phyloP scores from a whole-genome alignment of 2,329 filamentous ascomycete species.

The Aspergillus hiratsukae region DNA sequence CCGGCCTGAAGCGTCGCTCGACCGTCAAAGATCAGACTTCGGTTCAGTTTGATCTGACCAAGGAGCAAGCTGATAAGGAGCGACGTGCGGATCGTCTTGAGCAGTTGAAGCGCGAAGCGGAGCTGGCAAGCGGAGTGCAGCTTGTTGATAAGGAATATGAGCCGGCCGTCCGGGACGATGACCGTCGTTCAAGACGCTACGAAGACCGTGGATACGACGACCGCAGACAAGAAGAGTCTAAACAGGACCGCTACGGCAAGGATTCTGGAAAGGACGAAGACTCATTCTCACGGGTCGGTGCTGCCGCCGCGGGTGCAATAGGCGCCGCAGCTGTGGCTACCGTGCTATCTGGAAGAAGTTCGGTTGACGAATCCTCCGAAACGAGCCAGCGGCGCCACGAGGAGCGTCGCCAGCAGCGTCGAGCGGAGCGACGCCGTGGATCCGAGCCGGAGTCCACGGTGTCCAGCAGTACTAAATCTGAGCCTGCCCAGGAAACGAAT shows the following conservation, averaged over 20 bases:
- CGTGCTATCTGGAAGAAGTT: conserved; percentile 30
- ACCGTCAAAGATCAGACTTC: conserved; percentile 39
- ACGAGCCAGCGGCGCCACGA: conserved; percentile 31
- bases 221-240: conserved; percentile 11
- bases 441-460: conserved; percentile 19
- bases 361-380: conserved; percentile 27
- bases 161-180: conserved; percentile 12
- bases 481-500: conserved; percentile 14
- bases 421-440: conserved; percentile 35
- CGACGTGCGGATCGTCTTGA: conserved; percentile 27
- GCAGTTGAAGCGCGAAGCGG: conserved; percentile 17
- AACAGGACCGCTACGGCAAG: not conserved
- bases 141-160: conserved; percentile 28
- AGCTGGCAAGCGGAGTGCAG: conserved; percentile 20
- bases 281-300: conserved; percentile 28
- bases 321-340: conserved; percentile 46
- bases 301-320: conserved; percentile 48
- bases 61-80: conserved; percentile 52
- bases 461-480: conserved; percentile 22
- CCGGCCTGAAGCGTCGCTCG: conserved; percentile 29
- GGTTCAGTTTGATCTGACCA: conserved; percentile 55
- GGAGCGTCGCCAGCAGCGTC: conserved; percentile 35
- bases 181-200: conserved; percentile 14
- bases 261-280: conserved; percentile 25
- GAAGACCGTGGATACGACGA: conserved; percentile 18